Percentiles rank a stretch among this genome's conserved stretches.
These are phyloP conservation scores for Piper longum DNA, from an alignment of 164 flowering plant species.

Conservation along the genomic window DNA sequence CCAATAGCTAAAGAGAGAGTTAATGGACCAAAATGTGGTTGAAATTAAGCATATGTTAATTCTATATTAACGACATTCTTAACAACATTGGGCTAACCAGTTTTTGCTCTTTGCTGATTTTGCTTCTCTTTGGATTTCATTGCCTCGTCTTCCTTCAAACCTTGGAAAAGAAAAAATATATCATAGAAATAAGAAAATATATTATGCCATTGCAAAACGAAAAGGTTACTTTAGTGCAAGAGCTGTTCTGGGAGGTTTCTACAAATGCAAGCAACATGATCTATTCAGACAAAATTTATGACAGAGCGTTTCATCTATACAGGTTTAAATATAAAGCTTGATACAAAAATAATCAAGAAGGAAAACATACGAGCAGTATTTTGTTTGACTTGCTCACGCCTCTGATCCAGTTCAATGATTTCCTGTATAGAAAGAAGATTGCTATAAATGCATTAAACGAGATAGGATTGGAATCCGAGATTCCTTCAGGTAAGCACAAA, in stretches of 20 bases:
- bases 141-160: conserved; percentile 82
- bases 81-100: conserved; percentile 29
- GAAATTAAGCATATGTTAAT: neutral
- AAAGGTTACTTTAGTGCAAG: neutral
- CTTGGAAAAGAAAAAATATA: conserved; percentile 15
- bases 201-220: neutral
- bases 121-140: conserved; percentile 36
- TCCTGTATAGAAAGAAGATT: conserved; percentile 38
- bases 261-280: no score
- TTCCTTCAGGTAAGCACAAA: neutral
- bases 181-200: neutral
- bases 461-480: neutral
- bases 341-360: neutral
- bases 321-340: no score
- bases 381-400: conserved; percentile 64
- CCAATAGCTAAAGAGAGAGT: no score
- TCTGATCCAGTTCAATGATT: conserved; percentile 66
- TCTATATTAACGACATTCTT: no score
- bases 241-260: no score
- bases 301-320: no score
- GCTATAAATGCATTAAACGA: neutral
- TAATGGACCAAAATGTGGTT: neutral
- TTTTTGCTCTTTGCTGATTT: conserved; percentile 16
- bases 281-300: no score
- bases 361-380: conserved; percentile 75